Percentiles rank a stretch among this genome's conserved stretches.
Evolutionary conservation across 805 yeast genomes (phyloP).

Genomic region (Zygosaccharomyces siamensis): DNA sequence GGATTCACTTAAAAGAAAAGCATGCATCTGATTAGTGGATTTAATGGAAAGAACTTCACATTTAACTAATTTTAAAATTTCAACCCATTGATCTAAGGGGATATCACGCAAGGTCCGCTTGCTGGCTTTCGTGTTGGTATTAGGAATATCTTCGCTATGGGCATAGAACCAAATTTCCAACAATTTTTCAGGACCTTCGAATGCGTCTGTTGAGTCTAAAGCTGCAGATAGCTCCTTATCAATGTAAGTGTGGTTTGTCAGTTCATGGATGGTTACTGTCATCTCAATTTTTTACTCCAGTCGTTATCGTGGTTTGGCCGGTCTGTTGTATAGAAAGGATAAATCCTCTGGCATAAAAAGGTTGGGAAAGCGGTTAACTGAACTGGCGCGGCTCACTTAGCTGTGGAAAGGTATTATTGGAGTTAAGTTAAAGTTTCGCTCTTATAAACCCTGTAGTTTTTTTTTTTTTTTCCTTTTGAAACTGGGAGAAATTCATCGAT

Average conservation of each 20-base stretch:
- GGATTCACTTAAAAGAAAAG: constrained; percentile 83
- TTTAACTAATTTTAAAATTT: constrained; percentile 70
- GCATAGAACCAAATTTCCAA: constrained; percentile 85
- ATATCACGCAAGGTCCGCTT: constrained; percentile 55
- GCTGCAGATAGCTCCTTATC: constrained; percentile 75
- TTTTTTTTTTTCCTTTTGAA: not conserved
- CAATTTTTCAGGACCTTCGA: constrained; percentile 95
- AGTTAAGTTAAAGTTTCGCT: not conserved
- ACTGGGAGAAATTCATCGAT: not conserved
- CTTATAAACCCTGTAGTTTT: not conserved
- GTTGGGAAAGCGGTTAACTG: not conserved
- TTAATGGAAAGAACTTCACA: constrained; percentile 85
- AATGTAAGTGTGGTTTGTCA: constrained; percentile 47
- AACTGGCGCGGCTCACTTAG: constrained; percentile 1
- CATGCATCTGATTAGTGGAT: constrained; percentile 61
- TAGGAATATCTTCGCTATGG: constrained; percentile 34
- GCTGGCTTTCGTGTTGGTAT: constrained; percentile 20
- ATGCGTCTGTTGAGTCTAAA: constrained; percentile 85
- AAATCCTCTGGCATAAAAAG: constrained; percentile 21
- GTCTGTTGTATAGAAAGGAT: constrained; percentile 22
- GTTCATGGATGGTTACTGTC: constrained; percentile 34
- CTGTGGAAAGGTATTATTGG: not conserved
- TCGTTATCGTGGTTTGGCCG: constrained; percentile 25
- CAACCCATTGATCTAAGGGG: constrained; percentile 63
- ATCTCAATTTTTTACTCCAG: constrained; percentile 13